These are phyloP conservation scores for Malus domestica DNA, from an alignment of 306 rosid genomes.

Conservation along the genomic window DNA sequence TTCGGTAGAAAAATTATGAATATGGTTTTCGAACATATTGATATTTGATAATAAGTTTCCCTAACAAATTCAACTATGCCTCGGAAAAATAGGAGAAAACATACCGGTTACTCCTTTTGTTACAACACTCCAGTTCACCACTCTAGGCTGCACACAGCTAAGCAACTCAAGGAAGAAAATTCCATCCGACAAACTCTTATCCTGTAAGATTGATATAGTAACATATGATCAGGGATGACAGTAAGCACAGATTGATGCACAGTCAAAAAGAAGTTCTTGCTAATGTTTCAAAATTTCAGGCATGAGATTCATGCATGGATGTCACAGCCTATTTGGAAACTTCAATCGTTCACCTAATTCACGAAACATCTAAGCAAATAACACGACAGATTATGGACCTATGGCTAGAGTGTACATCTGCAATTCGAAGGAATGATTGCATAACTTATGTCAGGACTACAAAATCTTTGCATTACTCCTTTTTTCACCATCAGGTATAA, in stretches of 20 bases:
- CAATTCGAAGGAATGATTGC: background rate
- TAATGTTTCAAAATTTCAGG: background rate
- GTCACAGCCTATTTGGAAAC: background rate
- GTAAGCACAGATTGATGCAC: background rate
- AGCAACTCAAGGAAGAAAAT: conserved; percentile 92
- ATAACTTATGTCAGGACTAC: background rate
- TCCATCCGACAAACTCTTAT: conserved; percentile 77
- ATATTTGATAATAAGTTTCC: background rate
- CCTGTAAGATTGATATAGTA: conserved; percentile 36
- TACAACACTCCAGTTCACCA: conserved; percentile 87
- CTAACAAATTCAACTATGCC: background rate
- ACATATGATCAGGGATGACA: background rate
- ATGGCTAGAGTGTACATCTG: background rate
- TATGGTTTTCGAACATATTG: background rate
- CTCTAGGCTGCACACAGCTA: conserved; percentile 81
- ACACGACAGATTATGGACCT: background rate
- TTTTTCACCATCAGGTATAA: background rate
- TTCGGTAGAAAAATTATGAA: background rate
- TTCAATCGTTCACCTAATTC: background rate
- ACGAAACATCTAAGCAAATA: background rate
- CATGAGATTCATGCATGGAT: background rate
- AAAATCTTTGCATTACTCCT: background rate
- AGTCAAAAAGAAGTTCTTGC: no score
- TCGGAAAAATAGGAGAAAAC: conserved; percentile 9
- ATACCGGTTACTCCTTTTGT: conserved; percentile 84